Percentiles rank a stretch among this genome's conserved stretches.
These are phyloP conservation scores for Pelargonium myrrhifolium DNA, from an alignment of 441 rosid species.

Conservation along the genomic window DNA sequence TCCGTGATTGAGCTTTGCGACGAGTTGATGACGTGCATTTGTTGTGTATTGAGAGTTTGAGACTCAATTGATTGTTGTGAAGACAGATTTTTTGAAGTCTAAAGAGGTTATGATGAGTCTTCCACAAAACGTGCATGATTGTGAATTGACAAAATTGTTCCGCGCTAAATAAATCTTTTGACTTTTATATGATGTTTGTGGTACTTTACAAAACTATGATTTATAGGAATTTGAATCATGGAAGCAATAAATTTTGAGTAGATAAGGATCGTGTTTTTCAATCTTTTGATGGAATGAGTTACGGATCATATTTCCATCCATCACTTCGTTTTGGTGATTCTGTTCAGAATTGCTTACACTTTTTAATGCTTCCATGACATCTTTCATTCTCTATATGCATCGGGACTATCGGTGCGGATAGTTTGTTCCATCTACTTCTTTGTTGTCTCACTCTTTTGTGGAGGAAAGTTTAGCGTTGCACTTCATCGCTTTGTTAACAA, in stretches of 20 bases:
- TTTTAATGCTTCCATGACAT: background rate
- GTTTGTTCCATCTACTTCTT: background rate
- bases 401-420: background rate
- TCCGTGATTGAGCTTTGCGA: too few relatives aligned
- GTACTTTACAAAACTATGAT: background rate
- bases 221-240: background rate
- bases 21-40: too few relatives aligned
- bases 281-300: background rate
- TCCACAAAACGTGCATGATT: too few relatives aligned
- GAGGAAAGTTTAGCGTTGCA: background rate
- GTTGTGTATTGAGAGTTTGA: too few relatives aligned
- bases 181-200: too few relatives aligned
- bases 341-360: background rate
- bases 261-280: background rate
- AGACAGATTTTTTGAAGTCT: too few relatives aligned
- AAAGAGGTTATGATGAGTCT: too few relatives aligned
- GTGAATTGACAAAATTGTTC: background rate
- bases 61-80: too few relatives aligned
- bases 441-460: too few relatives aligned
- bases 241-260: background rate
- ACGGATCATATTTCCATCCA: background rate
- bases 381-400: background rate
- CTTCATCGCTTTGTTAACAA: background rate
- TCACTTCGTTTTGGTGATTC: background rate
- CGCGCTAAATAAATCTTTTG: too few relatives aligned